phyloP scores from a whole-genome alignment of 83 land plant genomes.

The Thuja plicata region DNA sequence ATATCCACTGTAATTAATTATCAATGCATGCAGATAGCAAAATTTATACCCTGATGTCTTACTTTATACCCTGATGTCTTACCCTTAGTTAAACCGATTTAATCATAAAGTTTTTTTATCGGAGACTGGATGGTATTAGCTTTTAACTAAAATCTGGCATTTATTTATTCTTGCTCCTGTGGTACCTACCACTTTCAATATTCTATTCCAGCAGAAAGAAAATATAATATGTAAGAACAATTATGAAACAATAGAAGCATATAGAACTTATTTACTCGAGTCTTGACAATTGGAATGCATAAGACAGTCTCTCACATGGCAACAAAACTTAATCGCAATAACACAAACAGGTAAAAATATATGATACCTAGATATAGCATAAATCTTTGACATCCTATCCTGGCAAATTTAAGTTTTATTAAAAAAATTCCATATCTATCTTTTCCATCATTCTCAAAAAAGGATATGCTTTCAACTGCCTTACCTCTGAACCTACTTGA shows the following conservation, averaged over 20 bases:
- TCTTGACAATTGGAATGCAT: not conserved
- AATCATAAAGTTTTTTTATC: not conserved
- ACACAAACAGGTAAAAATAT: not conserved
- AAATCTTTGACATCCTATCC: not conserved
- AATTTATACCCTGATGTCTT: not conserved
- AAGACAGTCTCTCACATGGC: not conserved
- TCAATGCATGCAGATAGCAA: not conserved
- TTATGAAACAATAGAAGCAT: not conserved
- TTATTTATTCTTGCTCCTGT: not conserved
- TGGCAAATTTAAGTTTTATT: not conserved
- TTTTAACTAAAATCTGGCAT: not conserved
- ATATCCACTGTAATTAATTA: not conserved
- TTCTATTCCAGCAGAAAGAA: not conserved
- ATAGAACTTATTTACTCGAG: not conserved
- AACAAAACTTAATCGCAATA: not conserved
- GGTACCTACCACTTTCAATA: not conserved
- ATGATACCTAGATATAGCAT: not conserved
- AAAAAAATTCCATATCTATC: not conserved
- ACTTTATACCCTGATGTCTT: not conserved
- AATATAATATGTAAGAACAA: not conserved
- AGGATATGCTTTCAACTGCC: not conserved
- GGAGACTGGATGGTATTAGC: not conserved
- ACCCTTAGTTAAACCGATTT: not conserved
- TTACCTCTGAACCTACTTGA: constrained; percentile 82
- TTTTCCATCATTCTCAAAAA: not conserved